Evolutionary conservation across 2,329 filamentous ascomycete genomes (phyloP), one percentile per base, ranked within the genome.

Genomic region (Pseudocercospora fuligena): DNA sequence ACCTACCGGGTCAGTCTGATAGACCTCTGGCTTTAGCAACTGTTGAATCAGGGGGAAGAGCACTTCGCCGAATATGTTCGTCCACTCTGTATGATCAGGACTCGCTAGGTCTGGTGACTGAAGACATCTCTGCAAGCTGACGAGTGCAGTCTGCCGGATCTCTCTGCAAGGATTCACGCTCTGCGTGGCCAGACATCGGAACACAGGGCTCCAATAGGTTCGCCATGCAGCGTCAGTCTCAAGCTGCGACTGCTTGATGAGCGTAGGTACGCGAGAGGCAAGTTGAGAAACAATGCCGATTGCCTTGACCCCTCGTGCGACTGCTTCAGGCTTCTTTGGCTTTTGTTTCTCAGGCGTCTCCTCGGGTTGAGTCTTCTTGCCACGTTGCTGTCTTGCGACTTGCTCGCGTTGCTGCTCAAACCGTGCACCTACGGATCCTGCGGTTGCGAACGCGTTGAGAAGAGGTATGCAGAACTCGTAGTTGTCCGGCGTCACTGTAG

Each of bases 151-250:
- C 74, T 97, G 92, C 2, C 95, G 89, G 66, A 99, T 92, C 73
- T 97, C 94, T 63, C 94, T 91, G 76, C 93, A 97, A 0, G 94
- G 93, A 77, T 98, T 99, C 62, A 92, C 92, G 80, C 94, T 97
- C 80, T 99, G 95, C 4, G 88, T 89, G 2, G 92, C 95, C 19
- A 99, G 82, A 5, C 93, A 92, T 72, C 93, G 89, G 80, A 99
- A 95, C 27, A 99, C 93, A 1, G 94, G 95, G 14, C 94, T 90
- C 95, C 95, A 99, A 78, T 99, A 99, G 8, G 95, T 93, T 60
- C 93, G 93, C 95, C 95, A 99, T 14, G 95, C 95, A 92, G 73
- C 66, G 47, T 72, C 70, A 63, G 73, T 72, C 68, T 97, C 95
- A 1, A 98, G 88, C 74, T 97, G 94, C 23, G 94, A 97, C 76